phyloP scores from a whole-genome alignment of 441 rosid species.

The Euphorbia celastroides region DNA sequence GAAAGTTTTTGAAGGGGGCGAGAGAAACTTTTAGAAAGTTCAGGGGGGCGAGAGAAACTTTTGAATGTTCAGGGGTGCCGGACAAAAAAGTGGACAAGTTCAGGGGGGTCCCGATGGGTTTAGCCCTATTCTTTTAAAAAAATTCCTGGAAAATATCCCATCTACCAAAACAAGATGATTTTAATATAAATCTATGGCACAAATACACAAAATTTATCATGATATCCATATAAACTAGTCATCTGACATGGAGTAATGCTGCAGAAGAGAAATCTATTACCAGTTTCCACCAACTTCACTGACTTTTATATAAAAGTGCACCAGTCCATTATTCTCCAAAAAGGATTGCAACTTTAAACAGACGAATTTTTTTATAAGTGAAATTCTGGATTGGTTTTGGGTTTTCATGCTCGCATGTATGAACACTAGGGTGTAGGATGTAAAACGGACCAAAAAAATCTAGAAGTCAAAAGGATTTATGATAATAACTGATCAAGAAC shows the following conservation, averaged over 20 bases:
- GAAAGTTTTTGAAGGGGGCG: too few relatives aligned
- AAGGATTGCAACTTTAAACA: background rate
- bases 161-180: background rate
- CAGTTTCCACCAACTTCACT: background rate
- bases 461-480: background rate
- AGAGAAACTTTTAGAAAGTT: too few relatives aligned
- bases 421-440: background rate
- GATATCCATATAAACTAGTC: background rate
- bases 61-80: too few relatives aligned
- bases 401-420: background rate
- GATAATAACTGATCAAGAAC: background rate
- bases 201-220: background rate
- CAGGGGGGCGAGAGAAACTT: too few relatives aligned
- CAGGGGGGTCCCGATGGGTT: too few relatives aligned
- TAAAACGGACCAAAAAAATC: background rate
- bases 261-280: background rate
- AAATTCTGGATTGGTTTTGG: background rate
- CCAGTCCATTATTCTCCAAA: background rate
- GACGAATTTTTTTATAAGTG: background rate
- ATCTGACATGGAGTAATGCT: background rate
- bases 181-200: constrained; percentile 2
- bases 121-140: too few relatives aligned
- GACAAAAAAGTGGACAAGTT: too few relatives aligned
- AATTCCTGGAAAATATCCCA: background rate
- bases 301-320: background rate